Evolutionary conservation across 495 filamentous ascomycete genomes (phyloP).

Genomic region (Xylaria scruposa): DNA sequence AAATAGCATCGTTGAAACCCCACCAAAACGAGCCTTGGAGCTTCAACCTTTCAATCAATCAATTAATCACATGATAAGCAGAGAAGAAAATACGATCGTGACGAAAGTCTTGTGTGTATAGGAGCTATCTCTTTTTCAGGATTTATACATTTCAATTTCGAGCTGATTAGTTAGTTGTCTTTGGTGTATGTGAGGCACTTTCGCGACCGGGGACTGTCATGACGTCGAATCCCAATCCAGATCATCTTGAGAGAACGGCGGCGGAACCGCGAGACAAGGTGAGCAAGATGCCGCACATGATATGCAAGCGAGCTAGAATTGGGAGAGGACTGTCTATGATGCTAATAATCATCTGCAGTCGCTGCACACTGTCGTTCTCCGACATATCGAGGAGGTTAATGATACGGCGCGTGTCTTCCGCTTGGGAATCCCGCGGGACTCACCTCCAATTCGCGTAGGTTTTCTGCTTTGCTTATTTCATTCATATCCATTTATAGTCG

Average conservation of each 20-base stretch:
- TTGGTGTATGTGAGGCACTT: not conserved
- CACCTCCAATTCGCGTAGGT: conserved; percentile 37
- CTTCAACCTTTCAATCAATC: not conserved
- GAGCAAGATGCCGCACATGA: conserved; percentile 16
- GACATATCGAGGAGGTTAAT: conserved; percentile 42
- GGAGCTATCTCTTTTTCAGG: not conserved
- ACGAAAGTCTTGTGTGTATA: not conserved
- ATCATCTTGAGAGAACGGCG: conserved; percentile 70
- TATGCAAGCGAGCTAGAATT: too few relatives aligned
- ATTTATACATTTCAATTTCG: not conserved
- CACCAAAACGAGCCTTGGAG: not conserved
- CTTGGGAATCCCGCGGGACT: conserved; percentile 39
- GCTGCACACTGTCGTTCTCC: conserved; percentile 48
- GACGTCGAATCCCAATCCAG: conserved; percentile 30
- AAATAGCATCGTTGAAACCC: conserved; percentile 9
- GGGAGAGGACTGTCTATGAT: too few relatives aligned
- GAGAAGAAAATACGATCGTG: not conserved
- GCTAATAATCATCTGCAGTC: conserved; percentile 33
- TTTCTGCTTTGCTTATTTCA: not conserved
- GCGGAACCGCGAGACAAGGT: conserved; percentile 69
- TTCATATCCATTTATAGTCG: not conserved
- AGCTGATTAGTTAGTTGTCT: not conserved
- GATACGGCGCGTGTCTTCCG: conserved; percentile 48
- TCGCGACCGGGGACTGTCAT: not conserved
- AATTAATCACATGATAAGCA: not conserved